phyloP scores from a whole-genome alignment of 768 basidiomycete species.

The Boletus reticulatus region DNA sequence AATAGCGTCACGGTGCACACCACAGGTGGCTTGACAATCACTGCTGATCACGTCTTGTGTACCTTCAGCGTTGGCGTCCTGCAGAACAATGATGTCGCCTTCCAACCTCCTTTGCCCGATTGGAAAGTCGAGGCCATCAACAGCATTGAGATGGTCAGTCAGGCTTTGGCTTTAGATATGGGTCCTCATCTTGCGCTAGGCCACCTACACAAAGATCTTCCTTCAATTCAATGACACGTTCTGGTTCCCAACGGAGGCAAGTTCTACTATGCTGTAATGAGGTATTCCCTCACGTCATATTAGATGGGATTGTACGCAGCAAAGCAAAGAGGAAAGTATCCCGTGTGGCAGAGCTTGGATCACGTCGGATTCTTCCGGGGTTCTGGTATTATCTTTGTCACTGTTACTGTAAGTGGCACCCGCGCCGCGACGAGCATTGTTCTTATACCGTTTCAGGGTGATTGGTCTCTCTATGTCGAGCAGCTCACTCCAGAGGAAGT shows the following conservation, averaged over 20 bases:
- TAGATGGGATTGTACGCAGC: conserved; percentile 54
- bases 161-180: background rate
- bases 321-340: conserved; percentile 56
- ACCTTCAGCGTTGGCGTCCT: conserved; percentile 71
- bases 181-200: conserved; percentile 25
- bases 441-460: conserved; percentile 41
- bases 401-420: conserved; percentile 22
- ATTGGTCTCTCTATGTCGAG: conserved; percentile 61
- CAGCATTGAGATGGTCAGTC: conserved; percentile 54
- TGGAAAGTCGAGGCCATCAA: conserved; percentile 64
- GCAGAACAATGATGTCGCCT: conserved; percentile 57
- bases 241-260: conserved; percentile 50
- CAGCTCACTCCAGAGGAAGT: conserved; percentile 45
- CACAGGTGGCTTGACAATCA: conserved; percentile 39
- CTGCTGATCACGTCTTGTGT: conserved; percentile 56
- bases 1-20: conserved; percentile 50
- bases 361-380: conserved; percentile 56
- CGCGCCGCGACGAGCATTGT: background rate
- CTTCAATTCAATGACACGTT: conserved; percentile 61
- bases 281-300: background rate
- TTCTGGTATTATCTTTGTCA: conserved; percentile 44
- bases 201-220: conserved; percentile 68
- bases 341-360: conserved; percentile 68
- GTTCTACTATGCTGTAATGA: background rate
- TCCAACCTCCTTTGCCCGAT: conserved; percentile 51